Base-by-base conservation (phyloP, 768 basidiomycete genomes). In the Chlorophyllum brunneum region DNA sequence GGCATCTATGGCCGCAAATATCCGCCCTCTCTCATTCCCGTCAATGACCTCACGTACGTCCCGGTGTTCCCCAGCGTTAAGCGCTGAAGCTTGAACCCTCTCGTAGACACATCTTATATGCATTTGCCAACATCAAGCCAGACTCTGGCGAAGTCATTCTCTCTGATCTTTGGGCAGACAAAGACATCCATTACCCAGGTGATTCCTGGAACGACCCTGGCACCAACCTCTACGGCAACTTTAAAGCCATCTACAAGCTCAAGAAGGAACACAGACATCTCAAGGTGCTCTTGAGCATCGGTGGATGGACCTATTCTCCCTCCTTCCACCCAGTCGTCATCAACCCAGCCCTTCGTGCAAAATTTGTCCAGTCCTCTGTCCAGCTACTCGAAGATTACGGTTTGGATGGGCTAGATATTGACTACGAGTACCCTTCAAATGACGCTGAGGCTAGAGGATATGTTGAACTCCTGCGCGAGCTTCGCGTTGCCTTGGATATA, bases 1-100 rank as follows among this genome's bases (percentile, higher is more conserved):
- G 95, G 92, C 4, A 98, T 98, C 30, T 98, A 98, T 64, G 97
- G 83, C 23, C 79, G 95, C 54, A 95, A 93, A 68, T 99, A 80
- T 66, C 88, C 87, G 30, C 95, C 95, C 1, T 85, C 86, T 2
- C 65, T 80, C 43, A 92, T 98, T 55, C 97, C 95, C 9, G 80
- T 69, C 2, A 67, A 88, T 16, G 85, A 95, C 64, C 79, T 99
- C 59, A 98, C 95, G 88, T 90, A 69, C 57, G 84, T 71, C 30
- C 5, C 27, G 42, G 47, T 30, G 27, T 16, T 52, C 13, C 27
- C 24, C 38, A 38, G 15, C n/a, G n/a, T 57, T 11, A 27, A 41
- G 27, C 16, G 36, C 48, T 57, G n/a, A 43, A 63, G 39, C 42
- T 38, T 54, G 34, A 29, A 16, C 29, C 42, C 36, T 13, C 24